These are phyloP conservation scores for Pseudogymnoascus sp. DNA, from an alignment of 2,329 filamentous ascomycete genomes.

Conservation along the genomic window DNA sequence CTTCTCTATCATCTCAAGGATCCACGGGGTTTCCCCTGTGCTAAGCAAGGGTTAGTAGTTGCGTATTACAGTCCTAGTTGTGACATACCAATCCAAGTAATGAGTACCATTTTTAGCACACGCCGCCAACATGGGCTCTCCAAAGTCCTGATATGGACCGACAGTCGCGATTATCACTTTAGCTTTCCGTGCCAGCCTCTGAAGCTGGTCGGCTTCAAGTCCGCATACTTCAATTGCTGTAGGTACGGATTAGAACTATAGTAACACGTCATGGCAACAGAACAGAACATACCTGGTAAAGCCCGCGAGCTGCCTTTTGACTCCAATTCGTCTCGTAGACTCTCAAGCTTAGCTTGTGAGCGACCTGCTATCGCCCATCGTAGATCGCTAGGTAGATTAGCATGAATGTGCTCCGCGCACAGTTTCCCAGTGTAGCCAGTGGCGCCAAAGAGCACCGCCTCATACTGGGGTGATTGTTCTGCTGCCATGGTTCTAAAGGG, in stretches of 20 bases:
- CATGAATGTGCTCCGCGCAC: slow-evolving; percentile 65
- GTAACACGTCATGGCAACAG: background rate
- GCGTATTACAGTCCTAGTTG: background rate
- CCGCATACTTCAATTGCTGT: slow-evolving; percentile 45
- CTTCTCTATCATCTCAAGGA: slow-evolving; percentile 49
- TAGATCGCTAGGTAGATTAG: slow-evolving; percentile 61
- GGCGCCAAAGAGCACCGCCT: slow-evolving; percentile 58
- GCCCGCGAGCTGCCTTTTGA: background rate
- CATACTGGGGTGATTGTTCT: slow-evolving; percentile 38
- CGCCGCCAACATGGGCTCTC: slow-evolving; percentile 50
- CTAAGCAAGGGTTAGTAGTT: slow-evolving; percentile 24
- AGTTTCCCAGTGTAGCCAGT: slow-evolving; percentile 78
- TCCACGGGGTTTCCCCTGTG: slow-evolving; percentile 52
- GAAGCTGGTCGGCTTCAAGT: slow-evolving; percentile 39
- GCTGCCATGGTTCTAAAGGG: background rate
- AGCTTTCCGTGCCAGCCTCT: slow-evolving; percentile 45
- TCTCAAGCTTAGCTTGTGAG: slow-evolving; percentile 64
- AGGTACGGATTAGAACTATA: background rate
- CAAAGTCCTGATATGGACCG: slow-evolving; percentile 49
- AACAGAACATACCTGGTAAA: background rate
- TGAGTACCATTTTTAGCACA: slow-evolving; percentile 56
- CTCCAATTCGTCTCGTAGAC: slow-evolving; percentile 33
- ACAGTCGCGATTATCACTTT: slow-evolving; percentile 49
- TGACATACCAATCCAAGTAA: slow-evolving; percentile 41
- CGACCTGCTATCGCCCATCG: slow-evolving; percentile 86